Evolutionary conservation across 441 rosid genomes (phyloP).

Genomic region (Mallotus japonicus): DNA sequence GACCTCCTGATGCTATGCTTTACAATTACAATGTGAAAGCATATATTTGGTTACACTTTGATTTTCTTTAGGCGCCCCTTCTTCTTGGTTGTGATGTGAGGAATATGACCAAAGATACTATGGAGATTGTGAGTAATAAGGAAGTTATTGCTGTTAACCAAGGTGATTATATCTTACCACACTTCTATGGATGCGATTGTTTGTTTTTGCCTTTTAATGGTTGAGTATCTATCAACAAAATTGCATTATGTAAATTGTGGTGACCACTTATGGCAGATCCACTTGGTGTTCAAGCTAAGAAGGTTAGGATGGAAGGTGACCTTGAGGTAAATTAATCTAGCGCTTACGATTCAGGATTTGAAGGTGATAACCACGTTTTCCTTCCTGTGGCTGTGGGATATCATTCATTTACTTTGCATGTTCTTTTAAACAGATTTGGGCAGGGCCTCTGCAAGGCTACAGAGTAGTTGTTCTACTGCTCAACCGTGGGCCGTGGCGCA

Average conservation of each 20-base stretch:
- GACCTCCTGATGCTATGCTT: not conserved
- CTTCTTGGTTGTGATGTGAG: constrained; percentile 53
- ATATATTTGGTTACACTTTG: not conserved
- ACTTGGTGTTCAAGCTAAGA: constrained; percentile 60
- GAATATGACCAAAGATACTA: constrained; percentile 30
- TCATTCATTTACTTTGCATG: not conserved
- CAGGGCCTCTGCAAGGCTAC: constrained; percentile 43
- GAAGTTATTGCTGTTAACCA: constrained; percentile 44
- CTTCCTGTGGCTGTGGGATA: not conserved
- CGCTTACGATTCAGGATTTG: not conserved
- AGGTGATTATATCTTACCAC: constrained; percentile 32
- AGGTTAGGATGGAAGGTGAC: constrained; percentile 48
- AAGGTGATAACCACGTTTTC: not conserved
- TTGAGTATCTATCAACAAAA: not conserved
- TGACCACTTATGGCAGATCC: constrained; percentile 41
- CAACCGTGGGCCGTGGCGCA: constrained; percentile 53
- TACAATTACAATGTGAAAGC: not conserved
- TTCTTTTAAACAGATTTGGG: constrained; percentile 44
- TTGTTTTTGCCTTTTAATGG: constrained; percentile 9
- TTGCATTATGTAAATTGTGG: not conserved
- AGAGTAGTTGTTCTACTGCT: constrained; percentile 45
- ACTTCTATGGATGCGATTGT: not conserved
- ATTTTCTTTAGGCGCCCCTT: constrained; percentile 44
- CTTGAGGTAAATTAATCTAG: constrained; percentile 38
- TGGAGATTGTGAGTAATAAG: constrained; percentile 36